Base-by-base conservation (phyloP, 805 yeast species). In the Blastobotrys mokoenaii region DNA sequence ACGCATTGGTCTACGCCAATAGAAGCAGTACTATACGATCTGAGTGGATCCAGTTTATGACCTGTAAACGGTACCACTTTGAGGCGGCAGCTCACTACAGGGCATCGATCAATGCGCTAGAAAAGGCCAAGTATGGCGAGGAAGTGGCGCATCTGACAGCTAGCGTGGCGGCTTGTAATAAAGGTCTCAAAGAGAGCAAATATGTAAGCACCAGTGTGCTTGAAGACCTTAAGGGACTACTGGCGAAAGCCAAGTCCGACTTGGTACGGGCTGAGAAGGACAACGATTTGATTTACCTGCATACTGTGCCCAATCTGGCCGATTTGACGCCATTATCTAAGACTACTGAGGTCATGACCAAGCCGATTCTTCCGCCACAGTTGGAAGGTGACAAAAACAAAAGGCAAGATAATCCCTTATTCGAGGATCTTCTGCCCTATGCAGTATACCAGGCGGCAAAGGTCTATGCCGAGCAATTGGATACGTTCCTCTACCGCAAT, bases 251-350 rank as follows among this genome's bases (percentile, higher is more conserved):
- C 1, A 57, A 63, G 8, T 70, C 68, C 1, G 68, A 72, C 1
- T 56, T 81, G 8, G 63, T 68, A 14, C 67, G 73, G 2, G 77
- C 89, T 0, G 87, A 83, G 51, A 73, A 79, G 51, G 96, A 88
- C 52, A 88, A 88, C 58, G 89, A 87, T 56, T 67, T 87, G 53
- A 79, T 89, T 4, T 85, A 86, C 60, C 63, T 84, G 34, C 80
- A 83, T 47, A 64, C 68, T 1, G 79, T 86, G 0, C 94, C 95
- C 0, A 27, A 52, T 6, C 47, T 57, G 0, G 65, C 69, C 1
- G 29, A 51, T 1, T 52, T 79, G 1, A 67, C 75, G 0, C 54
- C 67, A 0, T 66, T 79, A 2, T 31, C 37, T 3, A 57, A 63
- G 1, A 73, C 73, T 1, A 80, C 79, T 0, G 27, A 22, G 4